Base-by-base conservation (phyloP, 164 flowering plant species). In the Aristolochia fimbriata region DNA sequence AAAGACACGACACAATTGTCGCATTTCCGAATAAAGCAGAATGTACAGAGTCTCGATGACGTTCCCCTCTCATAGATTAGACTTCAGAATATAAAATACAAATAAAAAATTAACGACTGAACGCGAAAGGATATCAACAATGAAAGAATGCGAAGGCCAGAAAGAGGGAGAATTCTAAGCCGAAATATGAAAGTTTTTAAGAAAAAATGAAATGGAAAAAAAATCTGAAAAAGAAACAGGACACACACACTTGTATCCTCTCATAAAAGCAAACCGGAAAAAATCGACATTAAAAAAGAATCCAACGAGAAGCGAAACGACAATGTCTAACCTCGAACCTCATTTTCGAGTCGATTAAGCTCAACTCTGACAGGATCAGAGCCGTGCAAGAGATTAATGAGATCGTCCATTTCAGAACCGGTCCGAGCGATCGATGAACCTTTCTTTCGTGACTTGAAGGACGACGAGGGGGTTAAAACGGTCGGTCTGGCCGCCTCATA, bases 341-440 rank as follows among this genome's bases (percentile, higher is more conserved):
- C 80, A 65, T 83, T 83, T 49, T 83, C 88, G 58, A 83, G 85
- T 25, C 83, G 88, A 63, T 67, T 81, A 73, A 83, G 88, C 74
- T 83, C 85, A 41, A 83, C 74, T 31, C 76, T 80, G 52, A 83
- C 80, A 4, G 85, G 85, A 77, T 81, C 85, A 49, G 88, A 83
- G 64, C 85, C 88, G 67, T 83, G 88, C 59, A 83, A 62, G 55
- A 79, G 73, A 37, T 66, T 73, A 47, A 83, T 70, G 64, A 83
- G 25, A 47, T 83, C 87, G 4, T 83, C 87, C 10, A 67, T 72
- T 3, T 76, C 85, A 14, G 81, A 70, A 54, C 70, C 22, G 10
- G 74, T 68, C 21, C 78, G 65, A 6, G 75, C 63, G 10, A 65
- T 48, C 11, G 20, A n/a, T 21, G 63, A 19, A 48, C 16, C 47